Evolutionary conservation across 192 early-diverging fungal species (phyloP).

Genomic region (Spizellomyces sp.): DNA sequence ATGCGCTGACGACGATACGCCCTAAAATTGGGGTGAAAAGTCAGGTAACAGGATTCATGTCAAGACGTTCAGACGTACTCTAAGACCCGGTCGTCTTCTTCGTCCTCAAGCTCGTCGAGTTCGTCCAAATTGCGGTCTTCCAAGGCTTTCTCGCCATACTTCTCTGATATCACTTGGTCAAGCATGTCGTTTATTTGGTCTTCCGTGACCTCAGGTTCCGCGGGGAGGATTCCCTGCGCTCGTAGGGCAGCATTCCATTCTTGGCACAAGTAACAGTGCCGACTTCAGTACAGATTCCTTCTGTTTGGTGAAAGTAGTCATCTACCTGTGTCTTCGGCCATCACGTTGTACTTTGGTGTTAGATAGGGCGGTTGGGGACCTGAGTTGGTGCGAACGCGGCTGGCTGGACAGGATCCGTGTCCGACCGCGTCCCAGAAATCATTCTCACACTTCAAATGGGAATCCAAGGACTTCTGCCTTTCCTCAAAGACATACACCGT

Average conservation of each 20-base stretch:
- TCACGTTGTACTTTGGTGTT: neutral
- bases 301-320: neutral
- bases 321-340: neutral
- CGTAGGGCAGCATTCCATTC: conserved; percentile 94
- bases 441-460: conserved; percentile 66
- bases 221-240: conserved; percentile 85
- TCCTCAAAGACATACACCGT: conserved; percentile 73
- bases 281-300: neutral
- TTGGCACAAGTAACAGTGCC: neutral
- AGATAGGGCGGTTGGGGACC: too few species aligned
- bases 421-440: too few species aligned
- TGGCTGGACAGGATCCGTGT: too few species aligned
- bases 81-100: conserved; percentile 86
- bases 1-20: conserved; percentile 66
- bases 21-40: neutral
- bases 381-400: too few species aligned
- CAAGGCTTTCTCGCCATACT: conserved; percentile 61
- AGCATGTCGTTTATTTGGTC: conserved; percentile 75
- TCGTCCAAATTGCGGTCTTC: conserved; percentile 59
- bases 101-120: conserved; percentile 90
- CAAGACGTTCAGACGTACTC: conserved; percentile 64
- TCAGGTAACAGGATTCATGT: neutral
- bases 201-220: conserved; percentile 66
- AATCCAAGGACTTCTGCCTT: conserved; percentile 82
- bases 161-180: conserved; percentile 65